Evolutionary conservation across 208 protist genomes (phyloP).

Genomic region (Leishmania guyanensis): DNA sequence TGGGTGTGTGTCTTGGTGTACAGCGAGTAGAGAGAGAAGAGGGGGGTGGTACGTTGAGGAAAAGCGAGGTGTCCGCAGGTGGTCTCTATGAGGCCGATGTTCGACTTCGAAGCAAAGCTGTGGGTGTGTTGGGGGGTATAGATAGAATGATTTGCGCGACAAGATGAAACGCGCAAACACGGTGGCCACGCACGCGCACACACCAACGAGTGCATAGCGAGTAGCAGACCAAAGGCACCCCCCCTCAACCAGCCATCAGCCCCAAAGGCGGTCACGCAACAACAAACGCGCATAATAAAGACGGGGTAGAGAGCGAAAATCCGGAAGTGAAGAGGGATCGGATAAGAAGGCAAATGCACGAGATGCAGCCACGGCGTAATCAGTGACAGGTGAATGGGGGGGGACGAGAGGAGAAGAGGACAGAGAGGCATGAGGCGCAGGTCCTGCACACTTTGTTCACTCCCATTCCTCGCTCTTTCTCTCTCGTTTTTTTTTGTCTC

Average conservation of each 20-base stretch:
- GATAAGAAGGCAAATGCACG: background rate
- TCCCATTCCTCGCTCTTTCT: no score
- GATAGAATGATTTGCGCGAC: background rate
- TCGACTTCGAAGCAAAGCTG: no score
- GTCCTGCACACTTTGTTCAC: background rate
- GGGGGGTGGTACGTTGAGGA: background rate
- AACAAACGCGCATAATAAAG: background rate
- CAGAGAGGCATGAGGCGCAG: background rate
- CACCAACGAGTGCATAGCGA: background rate
- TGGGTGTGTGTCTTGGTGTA: background rate
- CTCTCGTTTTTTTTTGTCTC: background rate
- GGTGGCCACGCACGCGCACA: background rate
- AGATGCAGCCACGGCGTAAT: background rate
- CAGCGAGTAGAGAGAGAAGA: slow-evolving; percentile 2
- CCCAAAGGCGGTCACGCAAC: background rate
- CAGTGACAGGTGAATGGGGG: background rate
- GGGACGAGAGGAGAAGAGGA: background rate
- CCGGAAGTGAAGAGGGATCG: background rate
- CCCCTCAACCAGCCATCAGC: background rate
- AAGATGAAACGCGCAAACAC: background rate
- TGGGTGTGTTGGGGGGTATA: background rate
- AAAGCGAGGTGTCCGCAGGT: background rate
- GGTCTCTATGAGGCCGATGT: no score
- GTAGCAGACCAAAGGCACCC: background rate
- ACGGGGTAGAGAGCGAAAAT: background rate